Evolutionary conservation across 768 basidiomycete species (phyloP).

Genomic region (Pleurotus citrinopileatus): DNA sequence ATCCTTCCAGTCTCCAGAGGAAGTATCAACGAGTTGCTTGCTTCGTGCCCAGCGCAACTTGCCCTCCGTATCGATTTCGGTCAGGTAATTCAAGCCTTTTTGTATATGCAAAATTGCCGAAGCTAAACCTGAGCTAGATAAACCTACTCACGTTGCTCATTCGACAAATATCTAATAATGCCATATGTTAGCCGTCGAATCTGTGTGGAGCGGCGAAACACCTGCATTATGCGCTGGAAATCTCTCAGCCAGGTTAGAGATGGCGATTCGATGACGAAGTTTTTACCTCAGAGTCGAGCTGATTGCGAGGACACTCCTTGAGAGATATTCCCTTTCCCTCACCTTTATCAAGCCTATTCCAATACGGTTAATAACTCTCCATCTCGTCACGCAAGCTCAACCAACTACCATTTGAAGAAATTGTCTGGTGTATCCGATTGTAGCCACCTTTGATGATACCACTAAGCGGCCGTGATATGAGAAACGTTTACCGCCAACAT

Average conservation of each 20-base stretch:
- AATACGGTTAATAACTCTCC: slow-evolving; percentile 2
- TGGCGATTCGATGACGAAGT: not conserved
- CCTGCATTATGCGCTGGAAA: slow-evolving; percentile 42
- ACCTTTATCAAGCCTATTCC: slow-evolving; percentile 57
- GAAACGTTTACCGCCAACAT: no score
- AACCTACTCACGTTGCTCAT: slow-evolving; percentile 50
- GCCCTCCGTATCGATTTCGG: slow-evolving; percentile 51
- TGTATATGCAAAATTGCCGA: not conserved
- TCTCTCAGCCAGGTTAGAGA: not conserved
- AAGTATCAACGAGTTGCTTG: slow-evolving; percentile 56
- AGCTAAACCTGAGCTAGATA: not conserved
- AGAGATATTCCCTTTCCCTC: slow-evolving; percentile 53
- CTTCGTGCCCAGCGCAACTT: slow-evolving; percentile 58
- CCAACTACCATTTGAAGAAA: slow-evolving; percentile 57
- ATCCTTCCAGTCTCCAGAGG: slow-evolving; percentile 61
- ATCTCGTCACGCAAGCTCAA: not conserved
- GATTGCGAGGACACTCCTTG: slow-evolving; percentile 56
- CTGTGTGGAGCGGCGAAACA: slow-evolving; percentile 5
- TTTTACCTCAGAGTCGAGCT: slow-evolving; percentile 55
- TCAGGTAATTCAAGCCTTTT: slow-evolving; percentile 63
- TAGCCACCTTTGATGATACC: slow-evolving; percentile 60
- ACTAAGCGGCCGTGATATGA: slow-evolving; percentile 37
- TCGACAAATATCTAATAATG: slow-evolving; percentile 46
- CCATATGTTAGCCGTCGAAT: not conserved
- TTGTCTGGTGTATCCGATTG: slow-evolving; percentile 59